Conservation (phyloP, 495 filamentous ascomycete species). For the Parathielavia hyrcaniae region DNA sequence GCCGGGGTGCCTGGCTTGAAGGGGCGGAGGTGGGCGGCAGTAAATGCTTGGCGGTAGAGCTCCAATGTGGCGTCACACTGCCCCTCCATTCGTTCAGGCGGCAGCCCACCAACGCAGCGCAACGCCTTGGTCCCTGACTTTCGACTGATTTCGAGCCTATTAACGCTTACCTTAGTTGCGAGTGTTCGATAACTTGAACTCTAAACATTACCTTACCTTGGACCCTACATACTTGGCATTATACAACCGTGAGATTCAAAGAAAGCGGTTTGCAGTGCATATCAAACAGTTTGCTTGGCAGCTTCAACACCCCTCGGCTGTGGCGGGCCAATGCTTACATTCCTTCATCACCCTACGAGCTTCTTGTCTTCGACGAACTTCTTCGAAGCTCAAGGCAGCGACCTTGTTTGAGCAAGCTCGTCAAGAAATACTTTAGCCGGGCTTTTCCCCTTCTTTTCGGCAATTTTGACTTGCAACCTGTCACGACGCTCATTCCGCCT, state of each 20-base stretch:
- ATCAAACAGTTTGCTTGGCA: not conserved
- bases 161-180: not conserved
- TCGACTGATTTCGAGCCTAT: constrained; percentile 3
- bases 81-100: constrained; percentile 19
- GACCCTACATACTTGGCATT: not conserved
- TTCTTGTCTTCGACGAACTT: not conserved
- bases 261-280: not conserved
- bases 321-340: not conserved
- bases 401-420: no score
- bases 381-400: not conserved
- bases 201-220: not conserved
- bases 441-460: no score
- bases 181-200: not conserved
- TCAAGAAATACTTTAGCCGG: no score
- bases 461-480: no score
- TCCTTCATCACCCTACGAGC: no score
- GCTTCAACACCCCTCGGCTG: no score
- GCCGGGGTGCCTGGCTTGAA: constrained; percentile 15
- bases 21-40: constrained; percentile 26
- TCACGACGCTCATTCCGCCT: no score
- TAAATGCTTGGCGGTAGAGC: constrained; percentile 13
- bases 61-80: constrained; percentile 11
- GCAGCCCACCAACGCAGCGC: constrained; percentile 1
- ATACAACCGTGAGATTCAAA: not conserved
- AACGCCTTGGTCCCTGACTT: constrained; percentile 7